phyloP scores from a whole-genome alignment of 2,329 filamentous ascomycete species.

The Xylaria sp. region DNA sequence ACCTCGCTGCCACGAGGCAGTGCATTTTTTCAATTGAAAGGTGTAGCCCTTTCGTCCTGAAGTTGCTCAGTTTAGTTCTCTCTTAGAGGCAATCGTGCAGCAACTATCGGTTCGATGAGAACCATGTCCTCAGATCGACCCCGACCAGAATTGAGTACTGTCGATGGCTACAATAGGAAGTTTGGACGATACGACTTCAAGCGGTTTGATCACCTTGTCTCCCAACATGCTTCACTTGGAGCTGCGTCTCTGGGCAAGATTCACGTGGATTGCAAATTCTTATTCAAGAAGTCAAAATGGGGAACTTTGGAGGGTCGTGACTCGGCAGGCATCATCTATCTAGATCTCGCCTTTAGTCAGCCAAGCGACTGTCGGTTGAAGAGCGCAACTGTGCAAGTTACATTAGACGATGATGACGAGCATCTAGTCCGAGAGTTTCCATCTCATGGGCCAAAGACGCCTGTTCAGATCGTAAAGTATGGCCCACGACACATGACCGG shows the following conservation, averaged over 20 bases:
- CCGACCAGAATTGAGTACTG: slow-evolving; percentile 36
- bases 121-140: slow-evolving; percentile 27
- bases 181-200: slow-evolving; percentile 45
- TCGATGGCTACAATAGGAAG: slow-evolving; percentile 35
- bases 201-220: slow-evolving; percentile 42
- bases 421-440: slow-evolving; percentile 36
- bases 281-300: slow-evolving; percentile 48
- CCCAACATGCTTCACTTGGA: slow-evolving; percentile 39
- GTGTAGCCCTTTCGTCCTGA: neutral
- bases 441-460: slow-evolving; percentile 15
- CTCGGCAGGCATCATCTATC: slow-evolving; percentile 47
- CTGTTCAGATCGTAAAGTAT: slow-evolving; percentile 44
- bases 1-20: neutral
- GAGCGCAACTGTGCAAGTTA: slow-evolving; percentile 43
- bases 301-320: slow-evolving; percentile 41
- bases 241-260: slow-evolving; percentile 42
- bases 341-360: slow-evolving; percentile 45
- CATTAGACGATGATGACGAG: slow-evolving; percentile 44
- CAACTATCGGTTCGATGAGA: neutral
- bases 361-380: slow-evolving; percentile 44
- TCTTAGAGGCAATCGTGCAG: neutral
- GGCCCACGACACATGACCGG: slow-evolving; percentile 45
- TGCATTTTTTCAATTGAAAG: neutral
- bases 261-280: slow-evolving; percentile 46
- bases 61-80: neutral